Percentiles rank a stretch among this genome's conserved stretches.
Conservation (phyloP, 2,329 filamentous ascomycete genomes). For the Trichophyton equinum region DNA sequence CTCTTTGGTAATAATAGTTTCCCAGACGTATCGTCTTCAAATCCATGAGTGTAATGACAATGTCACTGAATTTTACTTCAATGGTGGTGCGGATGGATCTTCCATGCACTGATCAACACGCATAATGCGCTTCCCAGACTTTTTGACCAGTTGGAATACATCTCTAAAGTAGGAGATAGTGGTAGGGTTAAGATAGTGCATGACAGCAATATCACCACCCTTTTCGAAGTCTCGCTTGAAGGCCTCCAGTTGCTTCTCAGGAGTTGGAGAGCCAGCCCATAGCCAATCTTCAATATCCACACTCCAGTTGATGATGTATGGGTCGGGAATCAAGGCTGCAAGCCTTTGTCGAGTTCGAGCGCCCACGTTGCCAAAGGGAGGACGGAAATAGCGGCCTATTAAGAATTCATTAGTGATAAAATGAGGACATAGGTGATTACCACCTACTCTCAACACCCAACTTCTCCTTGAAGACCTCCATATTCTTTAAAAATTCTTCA, state of each 20-base stretch:
- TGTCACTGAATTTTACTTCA: background rate
- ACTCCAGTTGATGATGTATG: conserved; percentile 54
- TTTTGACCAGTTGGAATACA: conserved; percentile 54
- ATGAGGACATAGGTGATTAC: background rate
- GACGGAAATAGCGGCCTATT: conserved; percentile 49
- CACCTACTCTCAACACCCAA: conserved; percentile 25
- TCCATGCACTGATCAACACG: conserved; percentile 54
- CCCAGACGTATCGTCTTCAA: background rate
- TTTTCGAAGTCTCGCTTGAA: conserved; percentile 51
- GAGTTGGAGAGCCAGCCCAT: conserved; percentile 50
- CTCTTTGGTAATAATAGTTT: background rate
- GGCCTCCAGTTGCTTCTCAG: conserved; percentile 53
- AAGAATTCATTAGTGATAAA: conserved; percentile 9
- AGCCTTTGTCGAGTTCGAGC: conserved; percentile 54
- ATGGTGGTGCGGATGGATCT: conserved; percentile 45
- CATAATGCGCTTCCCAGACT: conserved; percentile 52
- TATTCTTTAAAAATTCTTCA: conserved; percentile 25
- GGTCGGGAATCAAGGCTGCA: conserved; percentile 39
- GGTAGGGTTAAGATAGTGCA: conserved; percentile 55
- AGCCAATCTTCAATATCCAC: conserved; percentile 61
- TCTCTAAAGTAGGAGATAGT: conserved; percentile 53
- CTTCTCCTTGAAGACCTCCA: conserved; percentile 21
- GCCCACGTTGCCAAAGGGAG: conserved; percentile 56
- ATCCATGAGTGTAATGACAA: background rate
- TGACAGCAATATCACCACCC: conserved; percentile 53